phyloP scores from a whole-genome alignment of 805 yeast species.

The Myxozyma melibiosi region DNA sequence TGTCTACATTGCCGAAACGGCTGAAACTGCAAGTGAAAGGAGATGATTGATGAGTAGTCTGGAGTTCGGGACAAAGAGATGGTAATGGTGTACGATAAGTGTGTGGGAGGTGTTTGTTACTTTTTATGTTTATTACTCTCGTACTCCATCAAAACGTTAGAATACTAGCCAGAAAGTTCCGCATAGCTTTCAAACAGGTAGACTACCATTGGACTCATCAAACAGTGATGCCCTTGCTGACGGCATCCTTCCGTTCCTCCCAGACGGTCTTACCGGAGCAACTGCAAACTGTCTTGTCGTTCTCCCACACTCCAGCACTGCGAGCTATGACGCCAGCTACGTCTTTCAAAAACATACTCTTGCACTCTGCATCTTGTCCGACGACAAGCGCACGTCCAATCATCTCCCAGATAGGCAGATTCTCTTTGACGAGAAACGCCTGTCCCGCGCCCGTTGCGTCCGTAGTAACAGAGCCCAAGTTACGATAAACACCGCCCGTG shows the following conservation, averaged over 20 bases:
- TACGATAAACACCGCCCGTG: slow-evolving; percentile 57
- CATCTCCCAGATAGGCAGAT: slow-evolving; percentile 28
- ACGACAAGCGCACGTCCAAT: slow-evolving; percentile 51
- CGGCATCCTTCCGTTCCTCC: slow-evolving; percentile 88
- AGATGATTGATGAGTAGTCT: slow-evolving; percentile 9
- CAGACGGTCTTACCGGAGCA: slow-evolving; percentile 95
- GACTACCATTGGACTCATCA: no score
- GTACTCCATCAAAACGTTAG: neutral
- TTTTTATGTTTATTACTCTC: neutral
- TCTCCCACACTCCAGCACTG: slow-evolving; percentile 97
- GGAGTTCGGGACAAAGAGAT: neutral
- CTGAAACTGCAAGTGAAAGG: slow-evolving; percentile 25
- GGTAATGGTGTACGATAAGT: neutral
- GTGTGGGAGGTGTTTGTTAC: neutral
- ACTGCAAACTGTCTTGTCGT: slow-evolving; percentile 87
- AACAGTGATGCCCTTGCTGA: slow-evolving; percentile 52
- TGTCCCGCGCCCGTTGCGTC: slow-evolving; percentile 27
- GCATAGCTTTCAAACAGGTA: neutral
- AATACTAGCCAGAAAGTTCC: neutral
- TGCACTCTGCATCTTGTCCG: slow-evolving; percentile 45
- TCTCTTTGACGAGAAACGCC: slow-evolving; percentile 29
- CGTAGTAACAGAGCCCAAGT: slow-evolving; percentile 46
- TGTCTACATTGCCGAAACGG: slow-evolving; percentile 21
- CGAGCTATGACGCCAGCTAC: slow-evolving; percentile 87
- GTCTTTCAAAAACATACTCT: slow-evolving; percentile 20